Conservation (phyloP, 371 early-diverging fungal genomes). For the Mortierella sp. region DNA sequence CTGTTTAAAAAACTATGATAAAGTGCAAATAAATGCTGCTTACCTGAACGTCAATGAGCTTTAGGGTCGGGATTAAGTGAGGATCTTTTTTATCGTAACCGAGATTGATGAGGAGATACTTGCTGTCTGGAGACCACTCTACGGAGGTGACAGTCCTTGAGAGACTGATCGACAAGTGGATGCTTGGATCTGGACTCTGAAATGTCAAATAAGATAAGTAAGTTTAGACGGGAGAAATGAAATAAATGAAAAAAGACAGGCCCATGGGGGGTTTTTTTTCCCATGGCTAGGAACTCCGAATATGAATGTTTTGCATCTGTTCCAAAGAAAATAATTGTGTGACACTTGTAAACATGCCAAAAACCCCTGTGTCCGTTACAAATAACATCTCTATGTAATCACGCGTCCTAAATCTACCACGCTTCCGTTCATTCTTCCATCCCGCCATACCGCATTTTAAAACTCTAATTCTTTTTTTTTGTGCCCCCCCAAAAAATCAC, state of each 20-base stretch:
- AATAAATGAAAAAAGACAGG: not conserved
- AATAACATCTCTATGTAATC: slow-evolving; percentile 4
- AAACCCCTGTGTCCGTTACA: not conserved
- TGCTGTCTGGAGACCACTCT: slow-evolving; percentile 45
- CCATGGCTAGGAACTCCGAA: no score
- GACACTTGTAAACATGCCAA: not conserved
- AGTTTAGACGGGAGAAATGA: not conserved
- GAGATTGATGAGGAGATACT: slow-evolving; percentile 21
- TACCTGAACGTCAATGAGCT: slow-evolving; percentile 27
- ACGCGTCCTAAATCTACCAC: not conserved
- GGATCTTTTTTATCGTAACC: slow-evolving; percentile 1
- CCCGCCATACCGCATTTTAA: not conserved
- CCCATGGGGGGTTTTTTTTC: slow-evolving; percentile 4
- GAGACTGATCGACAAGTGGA: slow-evolving; percentile 20
- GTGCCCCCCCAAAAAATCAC: not conserved
- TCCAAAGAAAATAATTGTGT: no score
- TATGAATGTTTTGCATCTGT: no score
- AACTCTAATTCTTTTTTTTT: no score
- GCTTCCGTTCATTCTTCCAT: not conserved
- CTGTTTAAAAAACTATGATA: not conserved
- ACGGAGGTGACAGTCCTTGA: slow-evolving; percentile 11
- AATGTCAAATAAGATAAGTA: not conserved
- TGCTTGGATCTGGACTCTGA: slow-evolving; percentile 38
- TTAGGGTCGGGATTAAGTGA: slow-evolving; percentile 1
- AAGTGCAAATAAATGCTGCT: not conserved